Base-by-base conservation (phyloP, 768 basidiomycete species). In the Panaeolus cyanescens region DNA sequence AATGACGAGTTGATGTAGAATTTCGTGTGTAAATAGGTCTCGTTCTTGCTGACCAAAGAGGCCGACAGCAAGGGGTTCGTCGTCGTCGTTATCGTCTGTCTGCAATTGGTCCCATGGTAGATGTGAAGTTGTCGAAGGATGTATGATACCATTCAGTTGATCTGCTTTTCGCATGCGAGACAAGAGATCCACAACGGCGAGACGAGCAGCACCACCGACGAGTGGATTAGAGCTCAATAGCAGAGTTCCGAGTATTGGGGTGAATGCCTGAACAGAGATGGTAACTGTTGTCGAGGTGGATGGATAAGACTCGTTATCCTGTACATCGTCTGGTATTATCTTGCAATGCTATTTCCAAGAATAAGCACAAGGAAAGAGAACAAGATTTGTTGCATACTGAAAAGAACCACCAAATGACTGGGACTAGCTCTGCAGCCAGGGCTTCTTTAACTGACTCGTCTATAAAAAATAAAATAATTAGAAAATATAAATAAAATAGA, bases 331-430 rank as follows among this genome's bases (percentile, higher is more conserved):
- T 28, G 85, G 83, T 28, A 85, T 79, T 33, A 93, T 71, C 71
- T 85, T 84, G 71, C 91, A 94, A 64, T 87, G 83, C 89, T 91
- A 68, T 59, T 22, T 61, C 32, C 37, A 59, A 54, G 39, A 39
- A 62, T 61, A 15, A 61, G 45, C 40, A 22, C 25, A 37, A 55
- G 25, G 36, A 12, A 15, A 59, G 59, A 50, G n/a, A 65, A 53
- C 32, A 58, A 42, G 6, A 32, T 9, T 31, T 56, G 54, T 55
- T 62, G 53, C 55, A 42, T 32, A 59, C 57, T 59, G 39, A 62
- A 50, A 93, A 88, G 75, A 96, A 98, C 88, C 93, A 96, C 94
- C 94, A 97, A 54, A 97, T 85, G 65, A 96, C 85, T 55, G 84
- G 77, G 34, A 92, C 87, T 9, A 99, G 79, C 65, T 92, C 89